Conservation (phyloP, 352 stramenopile species). For the Salisapilia sapeloensis region DNA sequence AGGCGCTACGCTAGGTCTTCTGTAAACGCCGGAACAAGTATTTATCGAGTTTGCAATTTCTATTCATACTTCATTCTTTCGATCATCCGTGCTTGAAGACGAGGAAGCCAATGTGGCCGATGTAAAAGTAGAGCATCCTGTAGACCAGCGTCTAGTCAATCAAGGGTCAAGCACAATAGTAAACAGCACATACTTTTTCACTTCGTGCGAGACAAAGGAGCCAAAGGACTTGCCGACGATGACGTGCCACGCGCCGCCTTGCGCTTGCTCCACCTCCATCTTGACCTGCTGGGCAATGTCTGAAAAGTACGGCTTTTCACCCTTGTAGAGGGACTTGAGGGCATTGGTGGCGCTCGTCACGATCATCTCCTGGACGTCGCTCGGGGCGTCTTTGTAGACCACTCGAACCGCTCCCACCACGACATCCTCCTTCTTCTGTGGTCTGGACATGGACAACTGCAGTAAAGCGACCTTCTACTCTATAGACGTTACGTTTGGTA, state of each 20-base stretch:
- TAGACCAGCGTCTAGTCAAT: conserved; percentile 1
- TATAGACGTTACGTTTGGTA: too few species aligned
- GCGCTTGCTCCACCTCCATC: conserved; percentile 46
- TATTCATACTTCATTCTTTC: too few species aligned
- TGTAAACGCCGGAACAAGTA: too few species aligned
- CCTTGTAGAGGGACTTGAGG: conserved; percentile 68
- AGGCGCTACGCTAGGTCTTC: too few species aligned
- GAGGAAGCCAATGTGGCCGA: conserved; percentile 65
- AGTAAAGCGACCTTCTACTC: not conserved
- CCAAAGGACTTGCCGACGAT: conserved; percentile 77
- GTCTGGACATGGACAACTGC: conserved; percentile 34
- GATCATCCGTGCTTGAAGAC: conserved; percentile 52
- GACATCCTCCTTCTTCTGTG: conserved; percentile 68
- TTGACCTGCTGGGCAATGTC: conserved; percentile 70
- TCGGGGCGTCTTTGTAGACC: conserved; percentile 48
- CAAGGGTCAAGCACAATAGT: conserved; percentile 1
- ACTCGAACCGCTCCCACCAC: conserved; percentile 41
- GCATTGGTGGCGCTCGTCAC: conserved; percentile 57
- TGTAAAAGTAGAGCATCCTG: conserved; percentile 73
- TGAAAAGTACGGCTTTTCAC: conserved; percentile 71
- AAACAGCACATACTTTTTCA: conserved; percentile 42
- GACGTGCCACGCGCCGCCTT: conserved; percentile 63
- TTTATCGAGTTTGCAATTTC: too few species aligned
- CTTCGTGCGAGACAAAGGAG: conserved; percentile 71
- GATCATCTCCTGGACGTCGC: conserved; percentile 56